Evolutionary conservation across 176 grass and related monocot genomes (phyloP), one percentile per base, ranked within the genome.

Genomic region (Oryza punctata): DNA sequence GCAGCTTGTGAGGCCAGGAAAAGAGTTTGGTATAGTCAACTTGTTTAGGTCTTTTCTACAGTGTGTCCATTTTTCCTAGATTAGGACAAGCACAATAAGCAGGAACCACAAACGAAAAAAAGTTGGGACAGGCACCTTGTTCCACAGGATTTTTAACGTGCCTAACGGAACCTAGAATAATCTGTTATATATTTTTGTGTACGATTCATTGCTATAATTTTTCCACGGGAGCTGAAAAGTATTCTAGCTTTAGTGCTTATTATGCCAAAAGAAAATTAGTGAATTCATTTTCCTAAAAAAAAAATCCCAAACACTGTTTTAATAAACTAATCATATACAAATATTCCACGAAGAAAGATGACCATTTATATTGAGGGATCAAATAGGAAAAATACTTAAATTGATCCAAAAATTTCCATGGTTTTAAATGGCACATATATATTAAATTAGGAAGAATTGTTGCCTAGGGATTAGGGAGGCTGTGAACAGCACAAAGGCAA

Each of bases 1-100:
- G 7, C 79, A 65, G 14, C 21, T 75, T 21, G 21, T 76, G 46
- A 30, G 70, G 72, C 27, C 10, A 72, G 54, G 52, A 24, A 45
- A 77, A 38, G 1, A 70, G 50, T 45, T 35, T 30, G 6, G 49
- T 52, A 82, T 57, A 82, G 80, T 73, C 69, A 82, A 30, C 63
- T 71, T 85, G 18, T 6, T 24, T 57, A 29, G 5, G 44, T 50
- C 54, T 21, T 60, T 18, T 8, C 32, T 45, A 33, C 25, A 49
- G 14, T 23, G 7, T 1, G 26, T 12, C 8, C 52, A 21, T 47
- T 83, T 78, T 75, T 43, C 3, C 26, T 11, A 27, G 87, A 89
- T 69, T 80, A 61, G 5, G 81, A 89, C 76, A 80, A 11, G 81
- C 87, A 84, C 81, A 29, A 38, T 6, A 69, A 16, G n/a, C 69